A percentile compares a stretch with the other conserved stretches of the same genome.
These are phyloP conservation scores for Solanum piurae DNA, from an alignment of 257 asterid genomes.

Conservation along the genomic window DNA sequence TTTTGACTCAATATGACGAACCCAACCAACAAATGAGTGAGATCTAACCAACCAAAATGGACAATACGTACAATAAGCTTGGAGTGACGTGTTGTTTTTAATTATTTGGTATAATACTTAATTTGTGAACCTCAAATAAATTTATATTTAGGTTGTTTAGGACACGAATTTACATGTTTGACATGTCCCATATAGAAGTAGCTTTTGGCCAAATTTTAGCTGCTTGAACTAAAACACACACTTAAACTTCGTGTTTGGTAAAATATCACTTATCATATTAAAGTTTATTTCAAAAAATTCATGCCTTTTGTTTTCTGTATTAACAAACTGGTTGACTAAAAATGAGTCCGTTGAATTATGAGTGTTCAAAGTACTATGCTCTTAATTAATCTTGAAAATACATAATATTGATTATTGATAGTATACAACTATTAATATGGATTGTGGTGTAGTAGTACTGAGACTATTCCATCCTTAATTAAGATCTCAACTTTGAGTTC, in stretches of 20 bases:
- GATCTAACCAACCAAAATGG: not conserved
- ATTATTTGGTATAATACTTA: not conserved
- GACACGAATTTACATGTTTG: not conserved
- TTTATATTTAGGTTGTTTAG: not conserved
- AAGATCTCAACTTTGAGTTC: rapidly evolving
- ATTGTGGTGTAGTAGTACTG: not conserved
- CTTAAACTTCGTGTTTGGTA: not conserved
- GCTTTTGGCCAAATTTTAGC: not conserved
- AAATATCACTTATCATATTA: not conserved
- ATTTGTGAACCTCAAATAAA: not conserved
- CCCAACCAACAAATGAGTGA: not conserved
- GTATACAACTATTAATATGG: not conserved
- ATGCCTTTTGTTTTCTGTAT: not conserved
- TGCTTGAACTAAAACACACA: not conserved
- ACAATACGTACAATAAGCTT: not conserved
- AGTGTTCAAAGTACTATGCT: not conserved
- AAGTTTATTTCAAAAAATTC: not conserved
- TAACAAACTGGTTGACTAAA: not conserved
- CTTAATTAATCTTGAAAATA: not conserved
- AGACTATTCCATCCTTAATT: no score
- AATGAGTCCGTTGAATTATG: not conserved
- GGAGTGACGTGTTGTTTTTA: not conserved
- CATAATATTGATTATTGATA: not conserved
- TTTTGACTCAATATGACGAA: not conserved
- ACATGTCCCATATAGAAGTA: not conserved